These are phyloP conservation scores for button mushroom (Agaricus bisporus) DNA, from an alignment of 768 basidiomycete species.

Conservation along the genomic window DNA sequence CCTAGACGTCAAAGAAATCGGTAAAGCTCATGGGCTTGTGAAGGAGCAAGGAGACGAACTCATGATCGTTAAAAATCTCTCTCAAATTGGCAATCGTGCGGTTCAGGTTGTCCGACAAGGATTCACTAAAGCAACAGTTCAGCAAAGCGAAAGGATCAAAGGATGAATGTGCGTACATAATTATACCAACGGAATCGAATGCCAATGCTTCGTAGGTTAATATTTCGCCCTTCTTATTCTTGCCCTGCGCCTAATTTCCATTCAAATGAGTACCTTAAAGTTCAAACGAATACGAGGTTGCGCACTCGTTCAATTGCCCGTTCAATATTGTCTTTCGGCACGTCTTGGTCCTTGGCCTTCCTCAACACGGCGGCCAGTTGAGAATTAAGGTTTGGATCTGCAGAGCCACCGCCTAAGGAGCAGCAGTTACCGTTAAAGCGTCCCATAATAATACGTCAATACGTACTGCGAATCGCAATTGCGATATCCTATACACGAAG, in stretches of 20 bases:
- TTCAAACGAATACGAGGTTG: background rate
- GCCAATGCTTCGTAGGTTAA: conserved; percentile 60
- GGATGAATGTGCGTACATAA: conserved; percentile 42
- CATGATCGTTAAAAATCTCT: conserved; percentile 40
- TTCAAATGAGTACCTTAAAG: background rate
- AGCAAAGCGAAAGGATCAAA: background rate
- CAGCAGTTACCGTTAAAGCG: conserved; percentile 4
- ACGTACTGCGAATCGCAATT: conserved; percentile 53
- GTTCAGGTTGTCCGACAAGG: conserved; percentile 54
- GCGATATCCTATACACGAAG: conserved; percentile 46
- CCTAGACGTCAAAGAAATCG: conserved; percentile 24
- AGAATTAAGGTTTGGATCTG: conserved; percentile 47
- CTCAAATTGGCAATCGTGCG: conserved; percentile 54
- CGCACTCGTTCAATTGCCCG: conserved; percentile 51
- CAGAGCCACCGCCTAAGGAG: conserved; percentile 45
- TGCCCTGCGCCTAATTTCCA: conserved; percentile 28
- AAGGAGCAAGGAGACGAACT: conserved; percentile 28
- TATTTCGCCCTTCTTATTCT: conserved; percentile 40
- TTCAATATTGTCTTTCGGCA: conserved; percentile 67
- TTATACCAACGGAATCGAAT: conserved; percentile 50
- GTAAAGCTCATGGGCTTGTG: background rate
- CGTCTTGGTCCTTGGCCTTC: conserved; percentile 47
- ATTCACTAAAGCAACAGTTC: conserved; percentile 16
- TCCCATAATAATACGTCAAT: background rate
- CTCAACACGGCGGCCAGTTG: conserved; percentile 50